Percentiles rank a stretch among this genome's conserved stretches.
phyloP scores from a whole-genome alignment of 495 filamentous ascomycete genomes.

The Aspergillus conjunctus region DNA sequence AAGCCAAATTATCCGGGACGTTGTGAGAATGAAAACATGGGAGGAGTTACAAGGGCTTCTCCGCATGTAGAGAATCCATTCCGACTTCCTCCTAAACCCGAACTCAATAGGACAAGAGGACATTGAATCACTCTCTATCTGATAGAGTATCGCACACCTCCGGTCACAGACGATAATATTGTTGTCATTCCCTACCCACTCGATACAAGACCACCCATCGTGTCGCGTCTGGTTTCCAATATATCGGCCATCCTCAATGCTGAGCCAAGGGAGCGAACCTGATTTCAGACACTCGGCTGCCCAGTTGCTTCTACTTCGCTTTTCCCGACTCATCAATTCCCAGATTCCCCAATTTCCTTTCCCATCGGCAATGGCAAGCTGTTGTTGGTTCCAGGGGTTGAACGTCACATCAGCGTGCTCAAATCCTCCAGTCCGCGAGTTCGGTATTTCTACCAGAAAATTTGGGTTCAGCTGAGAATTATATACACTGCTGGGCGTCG shows the following conservation, averaged over 20 bases:
- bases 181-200: slow-evolving; percentile 51
- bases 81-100: slow-evolving; percentile 37
- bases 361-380: slow-evolving; percentile 74
- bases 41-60: slow-evolving; percentile 46
- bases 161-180: slow-evolving; percentile 52
- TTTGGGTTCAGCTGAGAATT: slow-evolving; percentile 63
- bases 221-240: slow-evolving; percentile 24
- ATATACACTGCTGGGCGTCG: slow-evolving; percentile 22
- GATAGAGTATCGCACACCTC: slow-evolving; percentile 43
- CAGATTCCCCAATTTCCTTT: slow-evolving; percentile 75
- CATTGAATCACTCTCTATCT: slow-evolving; percentile 26
- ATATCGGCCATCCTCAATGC: slow-evolving; percentile 26
- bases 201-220: slow-evolving; percentile 55
- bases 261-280: slow-evolving; percentile 35
- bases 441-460: slow-evolving; percentile 58
- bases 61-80: slow-evolving; percentile 59
- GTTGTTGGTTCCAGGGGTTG: slow-evolving; percentile 69
- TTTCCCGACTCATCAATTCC: slow-evolving; percentile 57
- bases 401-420: slow-evolving; percentile 75
- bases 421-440: slow-evolving; percentile 55
- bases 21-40: slow-evolving; percentile 61
- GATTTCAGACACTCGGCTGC: slow-evolving; percentile 27
- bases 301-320: slow-evolving; percentile 33
- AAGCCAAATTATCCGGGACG: slow-evolving; percentile 45
- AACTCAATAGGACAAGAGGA: slow-evolving; percentile 37